Evolutionary conservation across 2,329 filamentous ascomycete species (phyloP).

Genomic region (Pseudogymnoascus pannorum): DNA sequence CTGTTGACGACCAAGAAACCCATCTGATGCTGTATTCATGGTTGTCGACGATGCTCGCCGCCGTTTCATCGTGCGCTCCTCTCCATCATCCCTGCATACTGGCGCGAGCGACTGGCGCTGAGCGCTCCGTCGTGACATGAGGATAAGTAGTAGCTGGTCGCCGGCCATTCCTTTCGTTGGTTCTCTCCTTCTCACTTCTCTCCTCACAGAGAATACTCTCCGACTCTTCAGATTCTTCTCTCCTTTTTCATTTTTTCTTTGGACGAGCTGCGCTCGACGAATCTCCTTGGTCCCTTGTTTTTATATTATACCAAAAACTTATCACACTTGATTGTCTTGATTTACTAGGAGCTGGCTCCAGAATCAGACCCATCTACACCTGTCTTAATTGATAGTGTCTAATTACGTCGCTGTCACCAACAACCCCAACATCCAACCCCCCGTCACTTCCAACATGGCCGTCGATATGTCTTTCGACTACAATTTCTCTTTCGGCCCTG

Average conservation of each 20-base stretch:
- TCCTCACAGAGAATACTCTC: neutral
- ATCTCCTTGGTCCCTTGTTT: conserved; percentile 24
- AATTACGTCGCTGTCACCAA: conserved; percentile 15
- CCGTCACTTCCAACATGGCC: conserved; percentile 32
- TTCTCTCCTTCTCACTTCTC: neutral
- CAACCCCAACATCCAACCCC: conserved; percentile 12
- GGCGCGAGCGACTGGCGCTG: conserved; percentile 9
- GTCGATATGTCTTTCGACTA: conserved; percentile 49
- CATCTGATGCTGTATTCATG: conserved; percentile 14
- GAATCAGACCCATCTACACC: conserved; percentile 9
- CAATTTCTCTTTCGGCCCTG: conserved; percentile 45
- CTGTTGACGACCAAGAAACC: conserved; percentile 31
- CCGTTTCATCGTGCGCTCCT: neutral
- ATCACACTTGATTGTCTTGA: neutral
- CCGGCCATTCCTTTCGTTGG: conserved; percentile 11
- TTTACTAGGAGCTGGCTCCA: conserved; percentile 27
- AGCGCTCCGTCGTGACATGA: conserved; percentile 11
- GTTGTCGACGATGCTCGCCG: neutral
- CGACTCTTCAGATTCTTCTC: conserved; percentile 15
- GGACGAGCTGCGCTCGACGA: conserved; percentile 26
- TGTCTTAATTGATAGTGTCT: conserved; percentile 26
- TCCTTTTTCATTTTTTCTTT: conserved; percentile 20
- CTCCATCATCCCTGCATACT: neutral
- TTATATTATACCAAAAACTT: conserved; percentile 12
- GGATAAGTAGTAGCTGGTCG: conserved; percentile 26